Evolutionary conservation across 2,329 filamentous ascomycete genomes (phyloP), one percentile per base, ranked within the genome.

Genomic region (Madurella fahalii): DNA sequence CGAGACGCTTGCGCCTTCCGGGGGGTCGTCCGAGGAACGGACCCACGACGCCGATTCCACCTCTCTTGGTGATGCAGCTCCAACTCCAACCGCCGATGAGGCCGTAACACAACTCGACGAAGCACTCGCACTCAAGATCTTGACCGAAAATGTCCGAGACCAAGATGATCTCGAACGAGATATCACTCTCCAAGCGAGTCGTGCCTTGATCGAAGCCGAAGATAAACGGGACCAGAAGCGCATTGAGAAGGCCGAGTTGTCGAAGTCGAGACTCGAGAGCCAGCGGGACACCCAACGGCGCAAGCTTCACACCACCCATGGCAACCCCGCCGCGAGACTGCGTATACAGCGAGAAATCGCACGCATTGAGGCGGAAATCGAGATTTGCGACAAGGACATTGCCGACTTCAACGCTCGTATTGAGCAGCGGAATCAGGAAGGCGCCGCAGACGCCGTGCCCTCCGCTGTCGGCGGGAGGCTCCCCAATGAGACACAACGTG

Each of bases 121-220:
- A 64, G 79, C 80, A 41, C 76, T 77, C 49, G 79, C 81, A 17
- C 73, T 91, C 30, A 76, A 78, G 54, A 80, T 80, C 42, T 73
- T 91, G 40, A 84, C 86, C 4, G 81, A 84, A 49, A 79, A 85
- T 54, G 83, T 94, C 18, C 84, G 90, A 54, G 85, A 96, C 64
- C 93, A 97, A 69, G 86, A 92, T 73, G 92, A 96, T 56, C 74
- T 97, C 17, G 93, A 96, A 70, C 82, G 90, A 58, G 91, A 96
- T 65, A 95, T 97, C 59, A 81, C 81, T 1, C 68, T 77, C 15
- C 79, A 86, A 61, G 84, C 83, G 4, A 84, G 79, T 52, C 73
- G 78, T 16, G 80, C 78, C 0, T 69, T 86, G 52, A 79, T 80
- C 43, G 82, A 85, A 52, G 78, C 78, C 40, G 84, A 87, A 58